Evolutionary conservation across 2,329 filamentous ascomycete genomes (phyloP).

Genomic region (Pseudogymnoascus destructans): DNA sequence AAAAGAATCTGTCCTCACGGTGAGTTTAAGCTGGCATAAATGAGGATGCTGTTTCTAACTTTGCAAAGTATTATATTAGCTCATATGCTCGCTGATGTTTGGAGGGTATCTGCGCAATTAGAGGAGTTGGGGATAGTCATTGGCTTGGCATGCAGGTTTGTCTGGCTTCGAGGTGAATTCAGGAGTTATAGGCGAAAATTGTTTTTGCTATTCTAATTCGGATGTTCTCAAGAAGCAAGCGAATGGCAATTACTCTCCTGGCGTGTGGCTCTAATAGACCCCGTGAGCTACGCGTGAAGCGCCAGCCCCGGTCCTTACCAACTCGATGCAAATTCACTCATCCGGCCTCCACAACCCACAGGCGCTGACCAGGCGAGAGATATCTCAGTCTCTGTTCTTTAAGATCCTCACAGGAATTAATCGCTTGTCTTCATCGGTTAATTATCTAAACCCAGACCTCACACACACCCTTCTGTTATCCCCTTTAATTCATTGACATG

Average conservation of each 20-base stretch:
- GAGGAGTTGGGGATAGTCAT: background rate
- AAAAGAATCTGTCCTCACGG: slow-evolving; percentile 1
- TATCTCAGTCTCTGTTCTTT: background rate
- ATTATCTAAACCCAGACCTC: background rate
- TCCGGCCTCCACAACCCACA: background rate
- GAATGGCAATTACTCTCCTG: background rate
- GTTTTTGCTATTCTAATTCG: background rate
- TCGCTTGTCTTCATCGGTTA: background rate
- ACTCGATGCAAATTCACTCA: background rate
- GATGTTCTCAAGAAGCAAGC: background rate
- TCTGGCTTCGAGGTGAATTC: background rate
- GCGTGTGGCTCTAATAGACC: background rate
- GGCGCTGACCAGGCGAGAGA: background rate
- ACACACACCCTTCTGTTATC: background rate
- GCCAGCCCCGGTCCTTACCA: background rate
- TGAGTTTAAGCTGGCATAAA: background rate
- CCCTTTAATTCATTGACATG: background rate
- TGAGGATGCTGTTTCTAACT: background rate
- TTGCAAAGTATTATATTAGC: background rate
- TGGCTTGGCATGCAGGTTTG: background rate
- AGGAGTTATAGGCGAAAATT: background rate
- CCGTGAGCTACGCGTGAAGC: background rate
- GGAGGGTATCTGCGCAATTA: background rate
- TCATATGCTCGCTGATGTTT: background rate
- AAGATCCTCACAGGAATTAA: background rate